Conservation (phyloP, 2,329 filamentous ascomycete species). For the Epichloe coenophiala region DNA sequence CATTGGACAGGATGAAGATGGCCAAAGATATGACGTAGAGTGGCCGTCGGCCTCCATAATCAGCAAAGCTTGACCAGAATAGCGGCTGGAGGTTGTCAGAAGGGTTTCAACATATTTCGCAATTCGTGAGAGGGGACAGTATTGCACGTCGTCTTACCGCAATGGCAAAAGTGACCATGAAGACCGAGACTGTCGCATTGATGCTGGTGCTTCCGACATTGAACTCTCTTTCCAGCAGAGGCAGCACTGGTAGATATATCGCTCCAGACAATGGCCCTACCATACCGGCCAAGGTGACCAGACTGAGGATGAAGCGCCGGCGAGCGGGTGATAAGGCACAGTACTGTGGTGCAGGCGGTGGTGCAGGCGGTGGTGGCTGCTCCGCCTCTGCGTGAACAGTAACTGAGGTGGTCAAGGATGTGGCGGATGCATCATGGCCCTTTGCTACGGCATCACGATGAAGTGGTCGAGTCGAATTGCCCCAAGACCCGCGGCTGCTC, state of each 20-base stretch:
- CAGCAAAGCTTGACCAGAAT: constrained; percentile 26
- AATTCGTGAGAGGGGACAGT: too few species aligned
- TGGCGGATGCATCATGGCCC: not conserved
- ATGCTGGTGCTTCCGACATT: constrained; percentile 20
- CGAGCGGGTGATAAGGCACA: constrained; percentile 23
- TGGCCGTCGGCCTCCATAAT: constrained; percentile 24
- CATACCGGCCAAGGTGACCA: constrained; percentile 27
- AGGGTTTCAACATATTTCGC: too few species aligned
- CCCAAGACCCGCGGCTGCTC: not conserved
- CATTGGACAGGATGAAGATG: constrained; percentile 25
- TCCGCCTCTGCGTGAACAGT: not conserved
- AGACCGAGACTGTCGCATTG: constrained; percentile 30
- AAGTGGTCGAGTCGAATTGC: not conserved
- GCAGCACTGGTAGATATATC: constrained; percentile 29
- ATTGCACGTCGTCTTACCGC: constrained; percentile 11
- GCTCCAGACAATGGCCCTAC: constrained; percentile 29
- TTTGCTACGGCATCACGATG: not conserved
- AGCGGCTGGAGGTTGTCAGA: constrained; percentile 17
- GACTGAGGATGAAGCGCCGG: constrained; percentile 22
- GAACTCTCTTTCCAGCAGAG: constrained; percentile 24
- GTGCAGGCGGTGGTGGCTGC: too few species aligned
- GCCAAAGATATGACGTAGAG: constrained; percentile 26
- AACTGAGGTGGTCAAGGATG: not conserved
- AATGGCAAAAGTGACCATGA: constrained; percentile 29
- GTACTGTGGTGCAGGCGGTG: constrained; percentile 15